Percentiles rank a stretch among this genome's conserved stretches.
These are phyloP conservation scores for Apophysomyces ossiformis DNA, from an alignment of 371 early-diverging fungal species.

Conservation along the genomic window DNA sequence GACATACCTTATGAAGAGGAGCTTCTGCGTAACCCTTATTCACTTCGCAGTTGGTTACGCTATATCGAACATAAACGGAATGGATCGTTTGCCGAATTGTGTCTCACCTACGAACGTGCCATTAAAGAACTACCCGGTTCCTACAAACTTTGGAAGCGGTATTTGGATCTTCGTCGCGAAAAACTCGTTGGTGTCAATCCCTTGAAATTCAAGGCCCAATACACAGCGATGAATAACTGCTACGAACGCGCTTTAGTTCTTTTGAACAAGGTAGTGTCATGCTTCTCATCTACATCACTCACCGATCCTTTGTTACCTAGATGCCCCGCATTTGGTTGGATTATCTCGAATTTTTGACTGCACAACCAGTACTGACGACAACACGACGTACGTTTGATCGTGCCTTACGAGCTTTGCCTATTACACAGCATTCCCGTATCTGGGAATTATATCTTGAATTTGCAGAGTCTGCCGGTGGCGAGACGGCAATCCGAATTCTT, in stretches of 20 bases:
- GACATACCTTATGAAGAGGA: constrained; percentile 92
- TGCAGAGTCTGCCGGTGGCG: constrained; percentile 80
- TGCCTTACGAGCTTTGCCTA: constrained; percentile 88
- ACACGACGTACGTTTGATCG: constrained; percentile 90
- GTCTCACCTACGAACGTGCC: constrained; percentile 88
- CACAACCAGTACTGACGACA: constrained; percentile 73
- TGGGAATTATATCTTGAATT: constrained; percentile 90
- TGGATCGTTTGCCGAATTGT: constrained; percentile 47
- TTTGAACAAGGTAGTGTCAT: constrained; percentile 70
- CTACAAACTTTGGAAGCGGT: constrained; percentile 95
- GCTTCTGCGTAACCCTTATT: constrained; percentile 82
- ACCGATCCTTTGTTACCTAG: constrained; percentile 26
- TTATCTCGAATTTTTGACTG: constrained; percentile 74
- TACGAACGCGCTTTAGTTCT: constrained; percentile 89
- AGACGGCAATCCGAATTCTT: constrained; percentile 81
- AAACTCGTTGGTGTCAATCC: constrained; percentile 57
- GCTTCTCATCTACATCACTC: not conserved
- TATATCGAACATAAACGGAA: constrained; percentile 87
- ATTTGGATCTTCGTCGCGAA: constrained; percentile 76
- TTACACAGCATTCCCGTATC: constrained; percentile 90
- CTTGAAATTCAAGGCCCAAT: constrained; percentile 57
- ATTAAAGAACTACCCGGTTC: constrained; percentile 87
- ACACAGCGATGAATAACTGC: constrained; percentile 68
- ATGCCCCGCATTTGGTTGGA: constrained; percentile 88
- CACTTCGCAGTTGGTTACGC: constrained; percentile 84